These are phyloP conservation scores for Trichoderma sp. DNA, from an alignment of 2,329 filamentous ascomycete species.

Conservation along the genomic window DNA sequence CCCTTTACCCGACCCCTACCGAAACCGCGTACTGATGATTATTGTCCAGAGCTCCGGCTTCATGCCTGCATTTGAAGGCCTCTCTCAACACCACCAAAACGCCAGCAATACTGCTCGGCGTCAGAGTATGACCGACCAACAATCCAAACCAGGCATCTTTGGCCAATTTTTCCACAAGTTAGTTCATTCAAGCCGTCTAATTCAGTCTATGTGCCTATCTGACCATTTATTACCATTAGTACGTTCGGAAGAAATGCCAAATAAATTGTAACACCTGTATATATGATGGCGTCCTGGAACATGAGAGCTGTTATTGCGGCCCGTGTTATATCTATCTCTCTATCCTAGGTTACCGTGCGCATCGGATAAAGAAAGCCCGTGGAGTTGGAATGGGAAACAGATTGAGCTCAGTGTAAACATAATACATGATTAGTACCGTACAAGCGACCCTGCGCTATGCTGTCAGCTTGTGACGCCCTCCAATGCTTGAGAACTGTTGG, in stretches of 20 bases:
- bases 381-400: slow-evolving; percentile 2
- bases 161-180: slow-evolving; percentile 58
- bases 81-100: slow-evolving; percentile 49
- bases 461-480: not conserved
- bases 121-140: slow-evolving; percentile 54
- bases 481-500: not conserved
- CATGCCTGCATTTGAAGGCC: slow-evolving; percentile 48
- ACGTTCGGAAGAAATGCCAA: slow-evolving; percentile 20
- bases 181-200: slow-evolving; percentile 23
- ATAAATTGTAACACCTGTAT: not conserved
- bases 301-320: not conserved
- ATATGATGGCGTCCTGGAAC: not conserved
- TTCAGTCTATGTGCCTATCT: not conserved
- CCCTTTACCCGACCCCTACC: not conserved
- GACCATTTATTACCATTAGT: slow-evolving; percentile 1
- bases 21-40: not conserved
- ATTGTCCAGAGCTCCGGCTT: slow-evolving; percentile 44
- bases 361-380: not conserved
- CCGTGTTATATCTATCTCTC: not conserved
- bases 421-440: not conserved
- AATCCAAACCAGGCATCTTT: slow-evolving; percentile 47
- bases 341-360: not conserved
- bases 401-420: slow-evolving; percentile 9
- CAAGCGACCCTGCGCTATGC: not conserved
- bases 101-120: slow-evolving; percentile 48